These are phyloP conservation scores for Thamnidium elegans DNA, from an alignment of 192 early-diverging fungal species.

Conservation along the genomic window DNA sequence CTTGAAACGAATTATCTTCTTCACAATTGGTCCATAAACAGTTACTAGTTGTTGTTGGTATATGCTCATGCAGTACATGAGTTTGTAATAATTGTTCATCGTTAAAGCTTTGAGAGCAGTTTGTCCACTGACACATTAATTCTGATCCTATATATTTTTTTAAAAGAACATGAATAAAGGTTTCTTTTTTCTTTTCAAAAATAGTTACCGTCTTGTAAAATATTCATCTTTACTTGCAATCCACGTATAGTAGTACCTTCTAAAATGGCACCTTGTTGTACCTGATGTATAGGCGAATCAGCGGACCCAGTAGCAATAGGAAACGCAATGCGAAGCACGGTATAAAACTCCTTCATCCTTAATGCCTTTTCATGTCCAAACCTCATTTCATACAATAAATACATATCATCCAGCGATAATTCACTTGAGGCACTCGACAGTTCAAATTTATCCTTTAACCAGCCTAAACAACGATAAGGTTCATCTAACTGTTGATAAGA, in stretches of 20 bases:
- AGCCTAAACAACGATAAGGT: conserved; percentile 55
- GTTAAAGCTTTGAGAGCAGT: conserved; percentile 41
- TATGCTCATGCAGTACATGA: conserved; percentile 52
- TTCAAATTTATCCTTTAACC: conserved; percentile 56
- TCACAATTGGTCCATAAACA: conserved; percentile 1
- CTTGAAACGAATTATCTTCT: background rate
- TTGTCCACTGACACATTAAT: conserved; percentile 48
- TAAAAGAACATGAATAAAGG: no score
- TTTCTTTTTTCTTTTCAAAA: no score
- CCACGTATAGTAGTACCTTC: conserved; percentile 25
- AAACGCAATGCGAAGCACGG: conserved; percentile 38
- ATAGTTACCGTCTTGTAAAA: conserved; percentile 30
- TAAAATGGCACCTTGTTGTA: conserved; percentile 8
- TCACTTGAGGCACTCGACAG: conserved; percentile 29
- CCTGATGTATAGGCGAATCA: background rate
- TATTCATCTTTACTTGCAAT: conserved; percentile 30
- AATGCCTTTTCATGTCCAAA: conserved; percentile 38
- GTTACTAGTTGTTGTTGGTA: conserved; percentile 17
- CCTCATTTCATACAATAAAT: conserved; percentile 47
- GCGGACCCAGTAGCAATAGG: conserved; percentile 4
- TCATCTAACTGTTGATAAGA: conserved; percentile 47
- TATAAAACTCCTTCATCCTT: conserved; percentile 31
- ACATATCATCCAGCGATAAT: conserved; percentile 43
- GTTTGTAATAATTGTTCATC: conserved; percentile 42
- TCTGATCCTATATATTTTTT: conserved; percentile 15